These are phyloP conservation scores for Stemphylium lycopersici DNA, from an alignment of 2,329 filamentous ascomycete genomes.

Conservation along the genomic window DNA sequence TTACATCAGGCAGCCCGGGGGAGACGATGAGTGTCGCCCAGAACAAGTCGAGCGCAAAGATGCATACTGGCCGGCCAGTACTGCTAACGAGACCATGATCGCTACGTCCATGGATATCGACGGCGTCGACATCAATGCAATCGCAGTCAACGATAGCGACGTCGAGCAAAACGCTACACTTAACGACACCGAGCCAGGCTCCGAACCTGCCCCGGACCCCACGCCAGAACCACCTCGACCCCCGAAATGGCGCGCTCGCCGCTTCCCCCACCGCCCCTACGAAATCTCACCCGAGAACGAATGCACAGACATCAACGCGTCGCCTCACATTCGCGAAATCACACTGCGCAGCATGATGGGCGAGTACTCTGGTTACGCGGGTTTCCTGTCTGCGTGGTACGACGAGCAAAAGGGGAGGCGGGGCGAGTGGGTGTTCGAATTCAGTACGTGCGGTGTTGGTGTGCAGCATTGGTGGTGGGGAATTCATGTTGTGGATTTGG, in stretches of 20 bases:
- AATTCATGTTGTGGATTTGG: conserved; percentile 63
- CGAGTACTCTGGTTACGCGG: conserved; percentile 89
- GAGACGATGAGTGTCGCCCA: conserved; percentile 11
- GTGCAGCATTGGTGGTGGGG: conserved; percentile 95
- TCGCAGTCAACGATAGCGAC: conserved; percentile 9
- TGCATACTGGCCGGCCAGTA: conserved; percentile 21
- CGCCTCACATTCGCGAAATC: conserved; percentile 77
- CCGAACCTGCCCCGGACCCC: conserved; percentile 1
- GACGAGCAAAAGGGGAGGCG: conserved; percentile 72
- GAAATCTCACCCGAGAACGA: conserved; percentile 44
- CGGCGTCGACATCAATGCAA: conserved; percentile 1
- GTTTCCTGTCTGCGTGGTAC: conserved; percentile 88
- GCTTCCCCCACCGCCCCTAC: conserved; percentile 23
- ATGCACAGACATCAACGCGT: conserved; percentile 23
- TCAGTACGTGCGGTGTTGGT: conserved; percentile 77
- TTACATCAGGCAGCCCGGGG: conserved; percentile 52
- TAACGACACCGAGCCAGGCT: conserved; percentile 4
- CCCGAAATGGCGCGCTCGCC: conserved; percentile 32
- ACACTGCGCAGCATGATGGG: conserved; percentile 99
- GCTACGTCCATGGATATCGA: conserved; percentile 1
- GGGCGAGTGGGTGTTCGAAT: conserved; percentile 84
- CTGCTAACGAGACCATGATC: conserved; percentile 6
- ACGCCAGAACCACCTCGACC: conserved; percentile 1
- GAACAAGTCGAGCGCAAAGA: conserved; percentile 17
- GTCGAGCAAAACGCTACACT: neutral